Conservation (phyloP, 352 stramenopile species). For the Elongisporangium anandrum region DNA sequence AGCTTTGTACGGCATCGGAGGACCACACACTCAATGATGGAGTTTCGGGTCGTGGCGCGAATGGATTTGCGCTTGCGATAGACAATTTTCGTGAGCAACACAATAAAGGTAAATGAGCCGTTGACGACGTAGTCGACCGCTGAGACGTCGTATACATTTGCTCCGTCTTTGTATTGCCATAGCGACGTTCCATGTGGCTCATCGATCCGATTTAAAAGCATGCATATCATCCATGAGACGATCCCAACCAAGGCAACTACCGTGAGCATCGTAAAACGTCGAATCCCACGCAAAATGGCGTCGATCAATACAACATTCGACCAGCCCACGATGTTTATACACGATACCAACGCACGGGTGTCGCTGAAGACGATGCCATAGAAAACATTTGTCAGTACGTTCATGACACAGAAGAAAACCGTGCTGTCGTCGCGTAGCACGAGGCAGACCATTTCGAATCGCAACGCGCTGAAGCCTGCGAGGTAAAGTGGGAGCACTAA, state of each 20-base stretch:
- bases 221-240: conserved; percentile 14
- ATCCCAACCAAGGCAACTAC: not conserved
- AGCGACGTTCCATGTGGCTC: not conserved
- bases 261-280: conserved; percentile 6
- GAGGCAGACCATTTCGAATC: conserved; percentile 32
- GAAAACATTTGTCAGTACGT: conserved; percentile 18
- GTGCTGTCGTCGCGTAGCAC: conserved; percentile 30
- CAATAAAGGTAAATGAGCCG: not conserved
- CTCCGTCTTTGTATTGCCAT: not conserved
- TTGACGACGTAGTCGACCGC: not conserved
- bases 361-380: conserved; percentile 21
- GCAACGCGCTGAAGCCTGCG: conserved; percentile 19
- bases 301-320: conserved; percentile 29
- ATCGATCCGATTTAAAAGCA: conserved; percentile 20
- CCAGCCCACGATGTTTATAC: conserved; percentile 25
- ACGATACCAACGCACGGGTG: conserved; percentile 11
- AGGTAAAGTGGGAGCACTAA: conserved; percentile 19
- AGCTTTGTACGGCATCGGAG: conserved; percentile 7
- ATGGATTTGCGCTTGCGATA: conserved; percentile 17
- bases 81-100: not conserved
- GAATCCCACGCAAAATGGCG: conserved; percentile 18
- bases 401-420: conserved; percentile 30
- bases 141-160: not conserved
- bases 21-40: conserved; percentile 18
- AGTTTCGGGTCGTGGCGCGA: conserved; percentile 2